Conservation (phyloP, 176 grass and related monocot species). For the Carex scoparia region DNA sequence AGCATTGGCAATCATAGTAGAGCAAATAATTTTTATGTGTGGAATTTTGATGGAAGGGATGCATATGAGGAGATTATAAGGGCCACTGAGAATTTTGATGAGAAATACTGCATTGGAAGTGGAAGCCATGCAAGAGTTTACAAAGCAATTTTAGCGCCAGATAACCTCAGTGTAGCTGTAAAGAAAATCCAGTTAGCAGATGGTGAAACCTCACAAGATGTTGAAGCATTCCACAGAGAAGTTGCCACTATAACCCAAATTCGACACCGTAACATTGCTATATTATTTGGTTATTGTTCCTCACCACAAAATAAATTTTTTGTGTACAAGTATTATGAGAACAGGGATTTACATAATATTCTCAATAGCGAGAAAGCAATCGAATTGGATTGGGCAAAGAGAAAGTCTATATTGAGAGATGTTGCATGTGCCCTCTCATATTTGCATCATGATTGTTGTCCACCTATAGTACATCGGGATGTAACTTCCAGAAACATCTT, state of each 20-base stretch:
- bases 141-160: neutral
- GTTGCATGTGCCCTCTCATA: neutral
- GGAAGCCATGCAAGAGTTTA: constrained; percentile 22
- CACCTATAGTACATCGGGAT: too few relatives aligned
- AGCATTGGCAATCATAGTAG: neutral
- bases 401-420: neutral
- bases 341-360: neutral
- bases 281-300: constrained; percentile 27
- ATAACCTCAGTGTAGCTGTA: neutral
- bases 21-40: neutral
- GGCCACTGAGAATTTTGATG: constrained; percentile 16
- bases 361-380: neutral
- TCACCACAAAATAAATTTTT: constrained; percentile 8
- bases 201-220: neutral
- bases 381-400: constrained; percentile 22
- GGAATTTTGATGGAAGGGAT: constrained; percentile 23
- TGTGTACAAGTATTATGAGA: constrained; percentile 21
- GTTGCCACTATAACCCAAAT: constrained; percentile 8
- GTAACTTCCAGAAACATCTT: too few relatives aligned
- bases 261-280: constrained; percentile 19
- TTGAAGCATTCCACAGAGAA: constrained; percentile 13
- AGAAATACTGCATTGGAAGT: neutral
- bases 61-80: constrained; percentile 12
- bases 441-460: neutral
- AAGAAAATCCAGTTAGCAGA: constrained; percentile 14